These are phyloP conservation scores for Fomitopsis betulina DNA, from an alignment of 1,284 basidiomycete species.

Conservation along the genomic window DNA sequence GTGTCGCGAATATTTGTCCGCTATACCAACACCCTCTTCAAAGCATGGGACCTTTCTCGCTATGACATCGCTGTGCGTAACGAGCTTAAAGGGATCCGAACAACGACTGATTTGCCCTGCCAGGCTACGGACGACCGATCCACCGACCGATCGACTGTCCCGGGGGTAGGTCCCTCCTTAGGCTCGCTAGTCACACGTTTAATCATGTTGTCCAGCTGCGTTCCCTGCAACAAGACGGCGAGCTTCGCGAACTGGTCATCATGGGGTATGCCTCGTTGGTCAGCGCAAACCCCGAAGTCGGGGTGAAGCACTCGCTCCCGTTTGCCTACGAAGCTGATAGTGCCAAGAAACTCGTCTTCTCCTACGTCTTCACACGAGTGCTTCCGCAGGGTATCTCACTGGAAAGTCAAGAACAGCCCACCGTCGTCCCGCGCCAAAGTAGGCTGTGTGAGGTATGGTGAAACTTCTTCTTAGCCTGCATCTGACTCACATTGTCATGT, in stretches of 20 bases:
- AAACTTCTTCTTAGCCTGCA: not conserved
- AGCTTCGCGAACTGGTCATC: slow-evolving; percentile 69
- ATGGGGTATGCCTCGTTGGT: slow-evolving; percentile 79
- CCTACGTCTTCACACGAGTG: slow-evolving; percentile 85
- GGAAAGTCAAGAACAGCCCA: slow-evolving; percentile 51
- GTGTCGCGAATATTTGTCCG: slow-evolving; percentile 76
- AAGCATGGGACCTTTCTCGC: slow-evolving; percentile 51
- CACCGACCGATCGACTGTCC: slow-evolving; percentile 1
- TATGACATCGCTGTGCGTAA: slow-evolving; percentile 37
- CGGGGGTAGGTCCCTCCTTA: slow-evolving; percentile 1
- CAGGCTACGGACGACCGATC: slow-evolving; percentile 10
- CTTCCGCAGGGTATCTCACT: slow-evolving; percentile 78
- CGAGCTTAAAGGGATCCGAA: not conserved
- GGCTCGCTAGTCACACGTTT: slow-evolving; percentile 1
- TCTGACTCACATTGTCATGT: not conserved
- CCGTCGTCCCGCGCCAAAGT: slow-evolving; percentile 48
- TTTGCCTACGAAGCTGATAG: slow-evolving; percentile 78
- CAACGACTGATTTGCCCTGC: not conserved
- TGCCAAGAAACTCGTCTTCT: slow-evolving; percentile 76
- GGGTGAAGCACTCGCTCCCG: slow-evolving; percentile 83
- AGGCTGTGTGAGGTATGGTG: slow-evolving; percentile 63
- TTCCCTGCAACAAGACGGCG: slow-evolving; percentile 48
- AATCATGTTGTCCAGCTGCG: slow-evolving; percentile 30
- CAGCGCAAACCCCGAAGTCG: slow-evolving; percentile 82
- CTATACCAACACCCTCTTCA: slow-evolving; percentile 65